Percentiles rank a stretch among this genome's conserved stretches.
phyloP scores from a whole-genome alignment of 805 yeast genomes.

The Yarrowia yakushimensis region DNA sequence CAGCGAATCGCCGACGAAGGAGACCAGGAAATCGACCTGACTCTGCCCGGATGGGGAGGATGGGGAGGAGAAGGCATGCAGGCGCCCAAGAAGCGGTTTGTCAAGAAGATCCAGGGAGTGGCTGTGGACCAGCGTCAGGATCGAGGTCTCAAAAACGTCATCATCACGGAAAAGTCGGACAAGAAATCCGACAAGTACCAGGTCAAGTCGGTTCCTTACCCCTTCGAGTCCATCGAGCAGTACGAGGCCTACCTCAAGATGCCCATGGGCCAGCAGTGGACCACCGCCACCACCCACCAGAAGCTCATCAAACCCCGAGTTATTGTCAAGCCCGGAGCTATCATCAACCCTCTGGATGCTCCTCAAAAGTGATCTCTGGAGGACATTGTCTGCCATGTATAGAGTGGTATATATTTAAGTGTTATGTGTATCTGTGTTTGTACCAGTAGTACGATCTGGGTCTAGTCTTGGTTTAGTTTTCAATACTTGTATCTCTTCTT shows the following conservation, averaged over 20 bases:
- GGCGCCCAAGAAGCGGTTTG: constrained; percentile 51
- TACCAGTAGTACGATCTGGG: too few species aligned
- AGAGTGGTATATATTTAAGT: not conserved
- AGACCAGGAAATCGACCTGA: constrained; percentile 78
- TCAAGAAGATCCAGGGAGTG: constrained; percentile 74
- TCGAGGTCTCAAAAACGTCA: constrained; percentile 70
- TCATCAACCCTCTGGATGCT: constrained; percentile 71
- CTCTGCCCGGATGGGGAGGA: constrained; percentile 96
- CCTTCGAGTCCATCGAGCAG: constrained; percentile 88
- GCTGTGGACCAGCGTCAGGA: constrained; percentile 71
- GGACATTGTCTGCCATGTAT: not conserved
- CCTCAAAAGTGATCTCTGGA: not conserved
- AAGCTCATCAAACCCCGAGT: constrained; percentile 85
- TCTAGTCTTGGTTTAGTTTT: too few species aligned
- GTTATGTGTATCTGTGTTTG: too few species aligned
- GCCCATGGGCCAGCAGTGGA: constrained; percentile 99
- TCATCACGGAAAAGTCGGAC: constrained; percentile 81
- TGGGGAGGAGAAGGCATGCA: constrained; percentile 76
- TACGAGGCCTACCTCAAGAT: constrained; percentile 88
- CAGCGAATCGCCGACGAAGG: constrained; percentile 69
- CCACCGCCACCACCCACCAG: constrained; percentile 81
- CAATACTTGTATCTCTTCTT: too few species aligned
- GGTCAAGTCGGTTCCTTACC: constrained; percentile 89
- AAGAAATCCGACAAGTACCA: constrained; percentile 83
- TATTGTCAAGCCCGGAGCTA: constrained; percentile 78